A percentile compares a stretch with the other conserved stretches of the same genome.
phyloP scores from a whole-genome alignment of 106 monocot species.

The Platanthera zijinensis region DNA sequence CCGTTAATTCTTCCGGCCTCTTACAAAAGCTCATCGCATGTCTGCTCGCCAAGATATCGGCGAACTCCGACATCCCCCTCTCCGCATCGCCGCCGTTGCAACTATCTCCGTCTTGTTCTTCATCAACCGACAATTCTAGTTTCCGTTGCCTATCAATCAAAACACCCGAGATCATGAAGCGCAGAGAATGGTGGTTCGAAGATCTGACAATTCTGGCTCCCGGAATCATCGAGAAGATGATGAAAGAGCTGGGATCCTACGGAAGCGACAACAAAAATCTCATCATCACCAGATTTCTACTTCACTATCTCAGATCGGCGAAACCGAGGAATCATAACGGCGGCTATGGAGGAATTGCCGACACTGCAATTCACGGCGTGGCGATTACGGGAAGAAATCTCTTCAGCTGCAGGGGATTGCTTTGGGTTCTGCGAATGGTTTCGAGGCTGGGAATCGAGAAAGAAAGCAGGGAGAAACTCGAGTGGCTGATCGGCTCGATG shows the following conservation, averaged over 20 bases:
- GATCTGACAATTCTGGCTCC: conserved; percentile 40
- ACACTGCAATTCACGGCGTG: conserved; percentile 76
- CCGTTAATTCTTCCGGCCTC: conserved; percentile 48
- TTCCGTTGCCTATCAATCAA: conserved; percentile 32
- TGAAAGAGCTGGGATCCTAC: conserved; percentile 36
- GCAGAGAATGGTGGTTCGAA: conserved; percentile 76
- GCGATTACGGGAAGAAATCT: conserved; percentile 43
- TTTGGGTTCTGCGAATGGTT: conserved; percentile 78
- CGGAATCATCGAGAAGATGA: conserved; percentile 31
- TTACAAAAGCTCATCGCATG: conserved; percentile 43
- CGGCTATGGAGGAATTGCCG: conserved; percentile 49
- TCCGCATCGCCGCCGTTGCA: conserved; percentile 9
- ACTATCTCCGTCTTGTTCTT: conserved; percentile 39
- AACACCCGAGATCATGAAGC: conserved; percentile 34
- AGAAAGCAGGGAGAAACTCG: conserved; percentile 58
- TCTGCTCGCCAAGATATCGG: conserved; percentile 44
- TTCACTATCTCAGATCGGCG: conserved; percentile 50
- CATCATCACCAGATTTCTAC: conserved; percentile 51
- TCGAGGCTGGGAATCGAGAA: conserved; percentile 44
- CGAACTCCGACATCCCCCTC: conserved; percentile 26
- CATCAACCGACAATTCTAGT: conserved; percentile 35
- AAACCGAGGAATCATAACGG: background rate
- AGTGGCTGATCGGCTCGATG: conserved; percentile 63
- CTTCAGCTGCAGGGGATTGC: conserved; percentile 71
- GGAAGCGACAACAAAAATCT: conserved; percentile 58